Base-by-base conservation (phyloP, 495 filamentous ascomycete species). In the Tirmania nivea region DNA sequence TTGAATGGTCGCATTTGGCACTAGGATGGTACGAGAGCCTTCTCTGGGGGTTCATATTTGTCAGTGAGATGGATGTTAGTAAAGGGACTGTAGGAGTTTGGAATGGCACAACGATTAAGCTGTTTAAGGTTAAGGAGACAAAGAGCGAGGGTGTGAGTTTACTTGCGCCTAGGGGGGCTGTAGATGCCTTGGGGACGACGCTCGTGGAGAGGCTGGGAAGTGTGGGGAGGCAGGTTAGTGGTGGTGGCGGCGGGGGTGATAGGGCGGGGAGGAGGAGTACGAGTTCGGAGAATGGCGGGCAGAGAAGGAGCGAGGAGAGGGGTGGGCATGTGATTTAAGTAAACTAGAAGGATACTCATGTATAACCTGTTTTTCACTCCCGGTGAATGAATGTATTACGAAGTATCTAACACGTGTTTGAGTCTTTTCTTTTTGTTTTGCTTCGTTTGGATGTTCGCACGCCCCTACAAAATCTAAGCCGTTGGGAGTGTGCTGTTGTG, bases 11-110 rank as follows among this genome's bases (percentile, higher is more conserved):
- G 1, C 79, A 86, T 0, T 71, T 94, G 10, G 83, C 84, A 0
- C 74, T 97, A 37, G 90, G 92, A 49, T 97, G 90, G 90, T 97
- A 97, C 61, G 86, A 95, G 64, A 86, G 81, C 0, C 67, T 96
- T 17, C 75, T 97, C 8, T 97, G 90, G 90, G 79, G 85, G n/a
- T 87, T 94, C 67, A 78, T 94, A 57, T 97, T 95, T 68, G 75
- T 80, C 34, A 79, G 77, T 57, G 90, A 97, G 67, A 84, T 94
- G 77, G 76, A 86, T 48, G 81, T 93, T 3, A 74, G 81, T 1
- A 84, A 79, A 66, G 90, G 90, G 34, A 88, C 83, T 1, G 81
- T 86, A n/a, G 89, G 90, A 14, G 79, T 96, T 2, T 97, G 90
- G 90, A 95, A 93, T 59, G 81, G 84, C 16, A 96, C 92, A 5